Evolutionary conservation across 345 rosid species (phyloP).

Genomic region (Gossypium longicalyx): DNA sequence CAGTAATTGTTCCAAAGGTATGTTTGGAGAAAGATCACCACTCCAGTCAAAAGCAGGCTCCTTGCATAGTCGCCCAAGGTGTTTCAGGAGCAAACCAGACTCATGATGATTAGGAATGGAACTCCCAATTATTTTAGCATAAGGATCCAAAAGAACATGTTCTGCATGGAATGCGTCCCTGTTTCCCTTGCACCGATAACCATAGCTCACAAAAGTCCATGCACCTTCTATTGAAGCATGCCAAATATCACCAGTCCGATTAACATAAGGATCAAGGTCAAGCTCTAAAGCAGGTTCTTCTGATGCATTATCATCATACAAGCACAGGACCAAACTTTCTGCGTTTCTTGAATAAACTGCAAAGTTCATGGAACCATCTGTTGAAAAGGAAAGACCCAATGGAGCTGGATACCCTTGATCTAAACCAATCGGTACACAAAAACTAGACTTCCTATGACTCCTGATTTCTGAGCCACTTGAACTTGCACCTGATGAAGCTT

Average conservation of each 20-base stretch:
- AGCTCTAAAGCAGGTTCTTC: slow-evolving; percentile 76
- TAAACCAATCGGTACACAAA: slow-evolving; percentile 84
- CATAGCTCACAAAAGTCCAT: slow-evolving; percentile 51
- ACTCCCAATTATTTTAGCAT: slow-evolving; percentile 48
- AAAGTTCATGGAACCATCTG: slow-evolving; percentile 65
- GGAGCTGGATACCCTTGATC: slow-evolving; percentile 63
- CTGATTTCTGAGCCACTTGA: slow-evolving; percentile 41
- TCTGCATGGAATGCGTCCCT: slow-evolving; percentile 26
- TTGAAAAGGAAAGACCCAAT: slow-evolving; percentile 65
- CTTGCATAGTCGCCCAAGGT: slow-evolving; percentile 47
- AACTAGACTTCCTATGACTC: slow-evolving; percentile 50
- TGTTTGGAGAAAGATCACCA: slow-evolving; percentile 51
- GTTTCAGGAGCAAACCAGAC: slow-evolving; percentile 28
- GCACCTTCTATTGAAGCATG: slow-evolving; percentile 61
- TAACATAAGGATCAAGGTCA: slow-evolving; percentile 82
- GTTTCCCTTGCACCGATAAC: slow-evolving; percentile 56
- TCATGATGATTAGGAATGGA: slow-evolving; percentile 25
- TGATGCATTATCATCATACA: slow-evolving; percentile 47
- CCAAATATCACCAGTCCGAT: slow-evolving; percentile 86
- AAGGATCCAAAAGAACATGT: slow-evolving; percentile 66
- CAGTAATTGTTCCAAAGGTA: slow-evolving; percentile 60
- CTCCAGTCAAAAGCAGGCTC: slow-evolving; percentile 79
- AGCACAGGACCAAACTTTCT: slow-evolving; percentile 54
- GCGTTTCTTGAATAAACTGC: slow-evolving; percentile 65
- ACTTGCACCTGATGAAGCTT: slow-evolving; percentile 29